Evolutionary conservation across 225 moss, liverwort and hornwort species (phyloP).

Genomic region (Pseudoscleropodium purum): DNA sequence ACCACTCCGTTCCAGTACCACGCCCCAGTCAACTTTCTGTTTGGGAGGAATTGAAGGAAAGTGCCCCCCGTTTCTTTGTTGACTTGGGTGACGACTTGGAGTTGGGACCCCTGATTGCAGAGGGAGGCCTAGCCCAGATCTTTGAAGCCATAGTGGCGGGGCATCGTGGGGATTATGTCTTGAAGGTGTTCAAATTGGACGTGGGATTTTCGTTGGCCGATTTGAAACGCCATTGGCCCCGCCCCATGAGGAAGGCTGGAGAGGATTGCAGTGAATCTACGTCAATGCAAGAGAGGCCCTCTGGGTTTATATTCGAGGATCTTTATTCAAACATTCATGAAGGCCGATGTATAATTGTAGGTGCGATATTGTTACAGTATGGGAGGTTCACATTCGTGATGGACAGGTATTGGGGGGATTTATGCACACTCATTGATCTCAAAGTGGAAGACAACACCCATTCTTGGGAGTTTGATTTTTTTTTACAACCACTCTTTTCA

Average conservation of each 20-base stretch:
- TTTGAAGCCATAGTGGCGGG: rapidly evolving
- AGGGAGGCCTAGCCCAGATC: not conserved
- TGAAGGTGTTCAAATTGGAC: not conserved
- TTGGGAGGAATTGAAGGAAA: not conserved
- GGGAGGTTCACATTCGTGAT: not conserved
- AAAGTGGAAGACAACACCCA: rapidly evolving
- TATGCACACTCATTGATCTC: not conserved
- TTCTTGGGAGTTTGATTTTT: no score
- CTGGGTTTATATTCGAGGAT: not conserved
- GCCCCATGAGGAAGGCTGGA: not conserved
- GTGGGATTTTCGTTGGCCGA: no score
- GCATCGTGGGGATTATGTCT: no score
- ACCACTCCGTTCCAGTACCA: no score
- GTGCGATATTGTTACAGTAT: not conserved
- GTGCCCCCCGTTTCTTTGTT: rapidly evolving
- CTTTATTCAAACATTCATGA: no score
- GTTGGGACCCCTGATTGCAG: not conserved
- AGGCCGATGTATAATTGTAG: no score
- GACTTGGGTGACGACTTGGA: no score
- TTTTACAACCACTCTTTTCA: no score
- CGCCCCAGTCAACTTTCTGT: rapidly evolving
- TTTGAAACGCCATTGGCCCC: not conserved
- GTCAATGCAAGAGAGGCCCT: not conserved
- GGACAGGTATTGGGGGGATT: not conserved
- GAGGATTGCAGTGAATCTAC: no score